These are phyloP conservation scores for Daldinia childiae DNA, from an alignment of 495 filamentous ascomycete genomes.

Conservation along the genomic window DNA sequence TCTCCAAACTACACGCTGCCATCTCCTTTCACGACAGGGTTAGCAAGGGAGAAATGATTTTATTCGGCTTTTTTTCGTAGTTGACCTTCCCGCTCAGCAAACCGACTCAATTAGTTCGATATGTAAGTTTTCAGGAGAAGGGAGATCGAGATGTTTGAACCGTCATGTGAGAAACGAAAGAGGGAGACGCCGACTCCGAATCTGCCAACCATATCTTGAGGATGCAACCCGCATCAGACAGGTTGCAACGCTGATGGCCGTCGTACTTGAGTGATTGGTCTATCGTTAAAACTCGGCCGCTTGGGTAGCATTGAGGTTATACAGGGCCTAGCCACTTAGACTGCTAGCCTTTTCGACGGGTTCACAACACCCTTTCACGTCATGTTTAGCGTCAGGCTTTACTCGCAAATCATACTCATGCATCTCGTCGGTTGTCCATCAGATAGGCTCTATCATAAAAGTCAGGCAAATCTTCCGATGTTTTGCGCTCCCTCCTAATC, in stretches of 20 bases:
- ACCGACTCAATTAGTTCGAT: conserved; percentile 1
- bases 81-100: neutral
- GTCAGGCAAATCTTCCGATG: neutral
- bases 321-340: conserved; percentile 17
- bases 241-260: conserved; percentile 25
- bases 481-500: conserved; percentile 1
- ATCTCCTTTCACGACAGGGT: neutral
- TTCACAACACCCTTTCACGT: conserved; percentile 6
- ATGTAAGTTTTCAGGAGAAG: conserved; percentile 22
- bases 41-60: conserved; percentile 5
- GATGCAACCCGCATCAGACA: conserved; percentile 29
- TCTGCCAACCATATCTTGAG: conserved; percentile 35
- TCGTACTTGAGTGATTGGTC: conserved; percentile 30
- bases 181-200: conserved; percentile 23
- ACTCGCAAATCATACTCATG: conserved; percentile 24
- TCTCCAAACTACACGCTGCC: neutral
- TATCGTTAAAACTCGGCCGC: conserved; percentile 19
- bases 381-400: conserved; percentile 17
- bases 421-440: conserved; percentile 7
- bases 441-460: conserved; percentile 7
- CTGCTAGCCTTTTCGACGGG: conserved; percentile 1
- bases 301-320: conserved; percentile 25
- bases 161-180: conserved; percentile 26
- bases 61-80: conserved; percentile 4
- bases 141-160: conserved; percentile 34